A percentile compares a stretch with the other conserved stretches of the same genome.
Conservation (phyloP, 345 rosid genomes). For the Physaria fendleri region DNA sequence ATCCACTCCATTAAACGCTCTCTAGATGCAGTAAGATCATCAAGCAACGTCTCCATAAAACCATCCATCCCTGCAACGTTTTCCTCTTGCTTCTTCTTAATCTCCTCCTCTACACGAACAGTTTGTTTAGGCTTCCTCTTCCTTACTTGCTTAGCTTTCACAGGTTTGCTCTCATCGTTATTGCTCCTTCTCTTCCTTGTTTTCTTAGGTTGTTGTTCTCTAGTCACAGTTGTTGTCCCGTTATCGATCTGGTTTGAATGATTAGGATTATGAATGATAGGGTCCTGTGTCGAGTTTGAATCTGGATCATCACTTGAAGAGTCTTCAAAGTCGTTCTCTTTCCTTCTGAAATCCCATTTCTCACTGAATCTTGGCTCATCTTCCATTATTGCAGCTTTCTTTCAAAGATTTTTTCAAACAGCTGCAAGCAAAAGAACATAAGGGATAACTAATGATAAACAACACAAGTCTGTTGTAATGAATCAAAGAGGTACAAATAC, state of each 20-base stretch:
- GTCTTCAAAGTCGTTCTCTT: slow-evolving; percentile 21
- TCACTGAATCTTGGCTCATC: slow-evolving; percentile 17
- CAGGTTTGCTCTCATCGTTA: slow-evolving; percentile 18
- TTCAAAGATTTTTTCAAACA: neutral
- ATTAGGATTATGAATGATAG: neutral
- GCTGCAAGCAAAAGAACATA: neutral
- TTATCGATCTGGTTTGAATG: neutral
- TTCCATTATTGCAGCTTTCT: slow-evolving; percentile 16
- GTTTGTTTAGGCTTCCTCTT: slow-evolving; percentile 11
- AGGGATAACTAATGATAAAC: neutral
- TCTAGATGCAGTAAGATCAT: slow-evolving; percentile 28
- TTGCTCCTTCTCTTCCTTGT: slow-evolving; percentile 16
- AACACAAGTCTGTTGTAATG: neutral
- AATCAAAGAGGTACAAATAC: neutral
- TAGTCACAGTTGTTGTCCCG: neutral
- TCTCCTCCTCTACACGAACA: slow-evolving; percentile 10
- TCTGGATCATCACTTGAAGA: slow-evolving; percentile 30
- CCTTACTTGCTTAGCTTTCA: slow-evolving; percentile 18
- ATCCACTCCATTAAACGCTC: slow-evolving; percentile 24
- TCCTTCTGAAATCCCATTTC: slow-evolving; percentile 33
- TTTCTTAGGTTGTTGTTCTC: slow-evolving; percentile 10
- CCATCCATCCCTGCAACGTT: neutral
- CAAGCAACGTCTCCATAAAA: slow-evolving; percentile 26
- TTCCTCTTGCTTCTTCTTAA: slow-evolving; percentile 2
- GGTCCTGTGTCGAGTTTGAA: slow-evolving; percentile 2